A percentile compares a stretch with the other conserved stretches of the same genome.
phyloP scores from a whole-genome alignment of 2,329 filamentous ascomycete genomes.

The Colletotrichum sp. region DNA sequence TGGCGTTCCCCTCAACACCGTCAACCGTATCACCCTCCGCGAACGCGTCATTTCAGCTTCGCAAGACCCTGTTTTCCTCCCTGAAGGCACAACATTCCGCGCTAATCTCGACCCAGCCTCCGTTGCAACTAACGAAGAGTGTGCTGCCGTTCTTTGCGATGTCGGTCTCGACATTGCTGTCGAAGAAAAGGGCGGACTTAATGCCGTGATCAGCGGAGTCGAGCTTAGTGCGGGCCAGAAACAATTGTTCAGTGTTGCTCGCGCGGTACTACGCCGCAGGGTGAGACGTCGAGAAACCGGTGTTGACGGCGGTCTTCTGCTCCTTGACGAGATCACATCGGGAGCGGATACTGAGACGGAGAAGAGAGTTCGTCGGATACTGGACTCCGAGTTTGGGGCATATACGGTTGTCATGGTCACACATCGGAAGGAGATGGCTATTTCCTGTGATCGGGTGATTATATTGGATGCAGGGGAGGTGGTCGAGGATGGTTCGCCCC shows the following conservation, averaged over 20 bases:
- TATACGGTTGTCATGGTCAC: neutral
- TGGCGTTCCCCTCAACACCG: constrained; percentile 34
- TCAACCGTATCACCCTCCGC: constrained; percentile 48
- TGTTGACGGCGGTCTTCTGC: constrained; percentile 25
- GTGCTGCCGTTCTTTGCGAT: constrained; percentile 37
- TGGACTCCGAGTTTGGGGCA: neutral
- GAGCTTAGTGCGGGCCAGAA: constrained; percentile 62
- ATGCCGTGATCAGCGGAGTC: constrained; percentile 41
- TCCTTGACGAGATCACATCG: constrained; percentile 38
- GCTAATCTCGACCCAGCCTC: constrained; percentile 48
- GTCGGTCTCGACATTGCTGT: constrained; percentile 26
- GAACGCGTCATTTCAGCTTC: constrained; percentile 55
- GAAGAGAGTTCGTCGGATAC: neutral
- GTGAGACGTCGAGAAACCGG: constrained; percentile 24
- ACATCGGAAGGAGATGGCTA: neutral
- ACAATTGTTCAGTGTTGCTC: constrained; percentile 67
- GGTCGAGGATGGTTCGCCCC: neutral
- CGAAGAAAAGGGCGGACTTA: neutral
- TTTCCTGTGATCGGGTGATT: neutral
- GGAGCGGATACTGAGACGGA: constrained; percentile 35
- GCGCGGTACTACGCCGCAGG: constrained; percentile 57
- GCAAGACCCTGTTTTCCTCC: constrained; percentile 59
- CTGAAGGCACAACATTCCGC: constrained; percentile 38
- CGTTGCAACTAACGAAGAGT: constrained; percentile 31
- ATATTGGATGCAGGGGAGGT: neutral